These are phyloP conservation scores for Volvariella surrecta DNA, from an alignment of 1,284 basidiomycete species.

Conservation along the genomic window DNA sequence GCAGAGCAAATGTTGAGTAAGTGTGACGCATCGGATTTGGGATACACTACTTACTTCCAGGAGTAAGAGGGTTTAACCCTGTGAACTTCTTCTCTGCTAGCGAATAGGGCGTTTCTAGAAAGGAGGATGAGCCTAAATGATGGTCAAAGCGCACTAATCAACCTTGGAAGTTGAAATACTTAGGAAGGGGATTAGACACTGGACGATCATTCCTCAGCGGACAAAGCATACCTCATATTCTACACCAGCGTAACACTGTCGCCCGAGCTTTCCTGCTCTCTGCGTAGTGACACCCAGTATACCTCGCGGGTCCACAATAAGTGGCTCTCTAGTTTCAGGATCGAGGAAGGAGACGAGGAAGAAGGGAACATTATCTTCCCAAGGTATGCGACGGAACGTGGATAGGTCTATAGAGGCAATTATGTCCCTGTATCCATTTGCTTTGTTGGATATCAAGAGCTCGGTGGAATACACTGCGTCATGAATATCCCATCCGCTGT, in stretches of 20 bases:
- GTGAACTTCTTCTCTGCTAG: constrained; percentile 74
- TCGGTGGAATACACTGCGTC: constrained; percentile 80
- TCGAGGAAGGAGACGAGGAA: constrained; percentile 89
- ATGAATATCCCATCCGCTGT: constrained; percentile 83
- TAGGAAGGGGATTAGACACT: not conserved
- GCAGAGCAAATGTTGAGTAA: constrained; percentile 1
- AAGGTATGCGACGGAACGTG: constrained; percentile 82
- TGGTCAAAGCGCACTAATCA: constrained; percentile 17
- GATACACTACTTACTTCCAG: constrained; percentile 68
- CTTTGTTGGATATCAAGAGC: constrained; percentile 82
- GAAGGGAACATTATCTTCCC: constrained; percentile 90
- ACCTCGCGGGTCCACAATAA: constrained; percentile 82
- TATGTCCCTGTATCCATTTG: constrained; percentile 89
- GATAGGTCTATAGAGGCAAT: constrained; percentile 79
- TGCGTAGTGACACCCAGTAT: constrained; percentile 59
- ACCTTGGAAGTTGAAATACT: constrained; percentile 95
- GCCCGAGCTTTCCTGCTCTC: constrained; percentile 39
- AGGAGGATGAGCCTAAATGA: not conserved
- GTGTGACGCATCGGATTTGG: not conserved
- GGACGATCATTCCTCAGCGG: constrained; percentile 4
- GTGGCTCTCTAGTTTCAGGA: constrained; percentile 68
- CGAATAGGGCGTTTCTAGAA: constrained; percentile 69
- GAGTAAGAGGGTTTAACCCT: constrained; percentile 72
- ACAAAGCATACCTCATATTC: constrained; percentile 75
- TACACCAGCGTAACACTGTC: constrained; percentile 69